Evolutionary conservation across 768 basidiomycete genomes (phyloP), one percentile per base, ranked within the genome.

Genomic region (Collybia nuda): DNA sequence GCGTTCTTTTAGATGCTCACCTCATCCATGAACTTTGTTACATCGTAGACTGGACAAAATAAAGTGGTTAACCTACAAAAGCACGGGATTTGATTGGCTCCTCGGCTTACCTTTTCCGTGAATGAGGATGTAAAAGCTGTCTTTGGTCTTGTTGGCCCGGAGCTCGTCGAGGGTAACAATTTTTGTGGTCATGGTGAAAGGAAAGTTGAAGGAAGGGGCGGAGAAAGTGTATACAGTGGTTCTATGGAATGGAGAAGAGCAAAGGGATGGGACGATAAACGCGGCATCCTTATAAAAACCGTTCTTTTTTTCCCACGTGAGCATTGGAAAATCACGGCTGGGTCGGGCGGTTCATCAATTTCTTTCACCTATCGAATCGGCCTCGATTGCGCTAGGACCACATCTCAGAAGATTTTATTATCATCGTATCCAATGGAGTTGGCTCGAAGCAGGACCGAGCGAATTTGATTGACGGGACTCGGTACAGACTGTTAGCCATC

Each of bases 11-110:
- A 36, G 12, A 21, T 51, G 37, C 73, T 50, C 66, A 91, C 93
- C 84, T 96, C 95, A 73, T 98, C 95, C 61, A 94, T 75, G 81
- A 98, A 98, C 65, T 89, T 88, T 35, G 93, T 85, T 56, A 88
- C 86, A 72, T 96, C 81, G 77, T 98, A 98, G 47, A 98, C 96
- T 96, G 69, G 37, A 54, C 11, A 57, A 55, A 38, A 49, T 47
- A 54, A 48, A 38, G 47, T 49, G 51, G 62, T 69, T 41, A 63
- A 61, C 38, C 52, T 29, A 67, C 67, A 67, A 73, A 71, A 59
- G 47, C 54, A 57, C n/a, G 37, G 28, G 23, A 19, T 56, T 38
- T 67, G 68, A 72, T 73, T 75, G 70, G 74, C 56, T 61, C 46
- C 40, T 44, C 55, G 52, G 41, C 59, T 51, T 56, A 92, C 93